A percentile compares a stretch with the other conserved stretches of the same genome.
phyloP scores from a whole-genome alignment of 2,329 filamentous ascomycete genomes.

The Xylogone sp. region DNA sequence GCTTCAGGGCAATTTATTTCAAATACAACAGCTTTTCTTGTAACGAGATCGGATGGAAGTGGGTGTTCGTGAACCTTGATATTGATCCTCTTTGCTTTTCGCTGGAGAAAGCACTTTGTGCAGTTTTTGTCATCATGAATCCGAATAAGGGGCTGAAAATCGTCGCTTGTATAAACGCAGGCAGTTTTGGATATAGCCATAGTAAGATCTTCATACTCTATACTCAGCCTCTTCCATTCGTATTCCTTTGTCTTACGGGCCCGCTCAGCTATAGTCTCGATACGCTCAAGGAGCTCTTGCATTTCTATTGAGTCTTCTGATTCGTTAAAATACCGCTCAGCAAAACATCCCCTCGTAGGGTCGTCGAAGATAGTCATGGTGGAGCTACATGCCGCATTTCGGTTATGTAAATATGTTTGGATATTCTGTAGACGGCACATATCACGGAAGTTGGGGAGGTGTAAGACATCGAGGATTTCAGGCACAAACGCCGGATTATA shows the following conservation, averaged over 20 bases:
- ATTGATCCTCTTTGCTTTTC: constrained; percentile 31
- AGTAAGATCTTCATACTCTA: constrained; percentile 33
- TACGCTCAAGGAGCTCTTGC: constrained; percentile 26
- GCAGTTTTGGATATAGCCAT: constrained; percentile 26
- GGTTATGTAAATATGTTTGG: constrained; percentile 43
- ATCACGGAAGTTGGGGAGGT: constrained; percentile 41
- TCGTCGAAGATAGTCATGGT: constrained; percentile 43
- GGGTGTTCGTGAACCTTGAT: constrained; percentile 48
- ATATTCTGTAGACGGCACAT: constrained; percentile 47
- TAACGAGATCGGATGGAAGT: constrained; percentile 34
- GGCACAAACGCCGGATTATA: constrained; percentile 49
- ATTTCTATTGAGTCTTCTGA: constrained; percentile 29
- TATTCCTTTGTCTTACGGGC: constrained; percentile 30
- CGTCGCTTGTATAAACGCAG: constrained; percentile 33
- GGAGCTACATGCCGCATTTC: constrained; percentile 23
- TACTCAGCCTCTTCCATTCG: constrained; percentile 33
- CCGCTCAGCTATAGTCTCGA: constrained; percentile 29
- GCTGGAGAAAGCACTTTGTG: constrained; percentile 37
- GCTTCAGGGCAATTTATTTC: constrained; percentile 43
- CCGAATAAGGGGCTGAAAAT: constrained; percentile 13
- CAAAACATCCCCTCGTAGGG: constrained; percentile 33
- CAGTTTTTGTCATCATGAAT: constrained; percentile 34
- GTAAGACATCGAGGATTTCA: constrained; percentile 50
- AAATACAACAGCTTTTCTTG: constrained; percentile 44
- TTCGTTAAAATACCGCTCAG: constrained; percentile 6